Evolutionary conservation across 192 early-diverging fungal genomes (phyloP).

Genomic region (Rhizoclosmatium globosum): DNA sequence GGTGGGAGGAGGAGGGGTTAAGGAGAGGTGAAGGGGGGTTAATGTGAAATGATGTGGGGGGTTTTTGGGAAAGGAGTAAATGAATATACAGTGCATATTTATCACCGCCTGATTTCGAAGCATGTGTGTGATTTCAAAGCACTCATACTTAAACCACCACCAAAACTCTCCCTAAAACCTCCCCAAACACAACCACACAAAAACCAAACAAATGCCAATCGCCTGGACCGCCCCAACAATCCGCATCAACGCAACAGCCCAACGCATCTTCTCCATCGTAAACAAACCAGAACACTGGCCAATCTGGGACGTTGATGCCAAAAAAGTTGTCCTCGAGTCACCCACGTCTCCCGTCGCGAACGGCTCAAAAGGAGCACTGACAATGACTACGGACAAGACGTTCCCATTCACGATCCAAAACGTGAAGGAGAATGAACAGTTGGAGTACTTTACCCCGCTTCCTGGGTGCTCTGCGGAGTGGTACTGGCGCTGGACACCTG

Average conservation of each 20-base stretch:
- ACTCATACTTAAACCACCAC: too few species aligned
- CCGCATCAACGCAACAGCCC: conserved; percentile 18
- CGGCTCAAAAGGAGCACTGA: conserved; percentile 25
- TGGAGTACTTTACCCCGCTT: conserved; percentile 33
- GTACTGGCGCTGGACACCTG: conserved; percentile 30
- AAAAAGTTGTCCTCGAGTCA: neutral
- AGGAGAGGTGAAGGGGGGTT: too few species aligned
- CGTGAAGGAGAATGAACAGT: conserved; percentile 3
- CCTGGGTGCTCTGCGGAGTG: conserved; percentile 31
- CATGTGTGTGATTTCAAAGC: too few species aligned
- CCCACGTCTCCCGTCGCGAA: neutral
- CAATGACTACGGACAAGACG: conserved; percentile 31
- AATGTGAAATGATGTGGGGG: too few species aligned
- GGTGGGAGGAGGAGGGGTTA: too few species aligned
- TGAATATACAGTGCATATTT: too few species aligned
- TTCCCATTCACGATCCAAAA: conserved; percentile 31
- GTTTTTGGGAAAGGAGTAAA: too few species aligned
- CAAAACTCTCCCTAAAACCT: neutral
- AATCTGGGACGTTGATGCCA: conserved; percentile 36
- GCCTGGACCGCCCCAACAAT: conserved; percentile 17
- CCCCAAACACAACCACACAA: neutral
- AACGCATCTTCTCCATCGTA: conserved; percentile 25
- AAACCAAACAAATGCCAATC: neutral
- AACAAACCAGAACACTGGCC: conserved; percentile 33
- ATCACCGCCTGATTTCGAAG: too few species aligned